Evolutionary conservation across 2,329 filamentous ascomycete species (phyloP).

Genomic region (Cladosporium sphaerospermum): DNA sequence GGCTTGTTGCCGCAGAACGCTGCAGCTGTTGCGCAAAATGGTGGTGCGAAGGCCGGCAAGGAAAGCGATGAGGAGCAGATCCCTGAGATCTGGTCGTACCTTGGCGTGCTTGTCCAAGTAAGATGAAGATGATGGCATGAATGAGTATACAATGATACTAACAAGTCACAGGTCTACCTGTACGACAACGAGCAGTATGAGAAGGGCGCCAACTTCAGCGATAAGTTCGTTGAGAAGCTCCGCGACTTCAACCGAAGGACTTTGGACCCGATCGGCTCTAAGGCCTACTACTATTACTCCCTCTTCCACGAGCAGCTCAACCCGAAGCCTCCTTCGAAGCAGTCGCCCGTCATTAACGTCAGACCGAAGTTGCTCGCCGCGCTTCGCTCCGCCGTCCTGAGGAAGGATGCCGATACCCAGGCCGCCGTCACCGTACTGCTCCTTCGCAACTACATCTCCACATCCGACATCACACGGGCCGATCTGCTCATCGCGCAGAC

Average conservation of each 20-base stretch:
- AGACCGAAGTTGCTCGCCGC: conserved; percentile 81
- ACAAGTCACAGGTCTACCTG: conserved; percentile 69
- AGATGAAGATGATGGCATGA: neutral
- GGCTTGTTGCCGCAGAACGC: conserved; percentile 25
- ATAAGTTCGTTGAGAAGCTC: conserved; percentile 74
- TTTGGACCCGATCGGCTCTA: conserved; percentile 85
- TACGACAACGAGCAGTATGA: conserved; percentile 79
- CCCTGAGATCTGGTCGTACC: conserved; percentile 33
- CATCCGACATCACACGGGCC: conserved; percentile 93
- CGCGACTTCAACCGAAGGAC: conserved; percentile 88
- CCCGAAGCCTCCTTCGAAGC: conserved; percentile 80
- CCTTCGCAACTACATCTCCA: conserved; percentile 90
- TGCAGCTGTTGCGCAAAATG: conserved; percentile 15
- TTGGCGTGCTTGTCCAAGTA: conserved; percentile 33
- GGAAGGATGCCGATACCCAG: conserved; percentile 96
- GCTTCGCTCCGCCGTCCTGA: conserved; percentile 87
- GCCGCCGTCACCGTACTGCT: conserved; percentile 91
- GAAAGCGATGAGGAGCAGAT: conserved; percentile 26
- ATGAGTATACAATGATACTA: conserved; percentile 8
- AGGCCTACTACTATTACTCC: conserved; percentile 97
- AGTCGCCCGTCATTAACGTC: conserved; percentile 79
- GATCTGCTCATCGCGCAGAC: conserved; percentile 94
- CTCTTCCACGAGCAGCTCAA: conserved; percentile 89
- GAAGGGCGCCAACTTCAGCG: conserved; percentile 77
- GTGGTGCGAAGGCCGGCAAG: conserved; percentile 16